Percentiles rank a stretch among this genome's conserved stretches.
phyloP scores from a whole-genome alignment of 495 filamentous ascomycete genomes.

The Penicillium taxi region DNA sequence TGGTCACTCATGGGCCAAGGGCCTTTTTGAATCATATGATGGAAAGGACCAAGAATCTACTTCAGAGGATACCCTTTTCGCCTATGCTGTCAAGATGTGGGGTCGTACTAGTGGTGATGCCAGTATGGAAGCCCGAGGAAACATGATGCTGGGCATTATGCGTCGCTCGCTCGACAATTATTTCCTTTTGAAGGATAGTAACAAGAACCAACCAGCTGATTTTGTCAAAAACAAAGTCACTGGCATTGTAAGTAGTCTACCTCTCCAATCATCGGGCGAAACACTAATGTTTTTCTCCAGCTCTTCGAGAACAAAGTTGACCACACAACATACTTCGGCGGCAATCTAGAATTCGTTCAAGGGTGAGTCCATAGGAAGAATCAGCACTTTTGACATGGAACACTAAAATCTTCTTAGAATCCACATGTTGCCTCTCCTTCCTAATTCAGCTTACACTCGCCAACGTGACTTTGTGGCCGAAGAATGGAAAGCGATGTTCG shows the following conservation, averaged over 20 bases:
- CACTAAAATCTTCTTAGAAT: slow-evolving; percentile 45
- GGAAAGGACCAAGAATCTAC: slow-evolving; percentile 90
- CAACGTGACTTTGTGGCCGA: slow-evolving; percentile 61
- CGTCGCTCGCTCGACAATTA: slow-evolving; percentile 65
- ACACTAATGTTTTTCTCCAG: slow-evolving; percentile 26
- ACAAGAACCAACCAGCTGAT: slow-evolving; percentile 65
- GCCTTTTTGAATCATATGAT: slow-evolving; percentile 83
- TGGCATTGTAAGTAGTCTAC: slow-evolving; percentile 55
- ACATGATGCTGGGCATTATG: slow-evolving; percentile 73
- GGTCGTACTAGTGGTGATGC: slow-evolving; percentile 63
- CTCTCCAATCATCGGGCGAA: neutral
- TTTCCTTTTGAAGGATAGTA: slow-evolving; percentile 65
- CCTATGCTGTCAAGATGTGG: slow-evolving; percentile 94
- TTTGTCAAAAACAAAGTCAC: slow-evolving; percentile 82
- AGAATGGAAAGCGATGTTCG: slow-evolving; percentile 81
- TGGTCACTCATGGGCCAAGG: slow-evolving; percentile 94
- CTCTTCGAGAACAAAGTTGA: slow-evolving; percentile 96
- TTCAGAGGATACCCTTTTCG: slow-evolving; percentile 83
- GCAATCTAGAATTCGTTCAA: slow-evolving; percentile 74
- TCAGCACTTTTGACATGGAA: neutral
- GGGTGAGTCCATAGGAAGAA: slow-evolving; percentile 36
- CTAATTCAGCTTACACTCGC: slow-evolving; percentile 60
- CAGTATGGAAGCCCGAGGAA: slow-evolving; percentile 79
- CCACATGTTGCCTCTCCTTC: slow-evolving; percentile 89
- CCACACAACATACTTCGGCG: slow-evolving; percentile 89